Evolutionary conservation across 1,139 yeast species (phyloP).

Genomic region (Meyerozyma sp.): DNA sequence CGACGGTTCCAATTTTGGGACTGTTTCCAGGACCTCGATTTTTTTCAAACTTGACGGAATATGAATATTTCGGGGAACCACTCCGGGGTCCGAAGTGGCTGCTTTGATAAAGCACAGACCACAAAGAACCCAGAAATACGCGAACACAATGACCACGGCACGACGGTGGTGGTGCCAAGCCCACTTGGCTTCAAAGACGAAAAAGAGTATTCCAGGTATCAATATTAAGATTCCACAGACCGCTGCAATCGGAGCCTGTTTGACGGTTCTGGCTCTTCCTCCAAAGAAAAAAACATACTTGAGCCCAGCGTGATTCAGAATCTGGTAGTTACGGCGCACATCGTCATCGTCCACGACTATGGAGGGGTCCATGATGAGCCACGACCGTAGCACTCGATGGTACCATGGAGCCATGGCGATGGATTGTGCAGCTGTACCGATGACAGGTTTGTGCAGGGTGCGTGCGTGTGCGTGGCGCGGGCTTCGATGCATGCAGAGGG

Average conservation of each 20-base stretch:
- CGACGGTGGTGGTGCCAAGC: conserved; percentile 55
- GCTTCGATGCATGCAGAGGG: neutral
- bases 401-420: neutral
- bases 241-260: conserved; percentile 30
- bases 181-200: conserved; percentile 47
- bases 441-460: too few relatives aligned
- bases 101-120: conserved; percentile 47
- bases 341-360: conserved; percentile 9
- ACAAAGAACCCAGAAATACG: conserved; percentile 52
- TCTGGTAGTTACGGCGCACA: conserved; percentile 28
- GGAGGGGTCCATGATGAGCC: conserved; percentile 41
- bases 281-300: conserved; percentile 52
- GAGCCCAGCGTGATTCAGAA: conserved; percentile 22
- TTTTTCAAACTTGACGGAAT: conserved; percentile 26
- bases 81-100: conserved; percentile 65
- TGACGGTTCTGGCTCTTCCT: conserved; percentile 51
- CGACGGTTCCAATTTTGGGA: conserved; percentile 12
- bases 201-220: conserved; percentile 45
- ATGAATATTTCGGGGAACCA: conserved; percentile 65
- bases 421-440: too few relatives aligned
- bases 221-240: conserved; percentile 30
- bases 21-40: conserved; percentile 2
- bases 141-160: conserved; percentile 50
- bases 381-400: conserved; percentile 29
- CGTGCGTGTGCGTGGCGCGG: neutral